Percentiles rank a stretch among this genome's conserved stretches.
phyloP scores from a whole-genome alignment of 805 yeast species.

The Aciculoconidium aculeatum region DNA sequence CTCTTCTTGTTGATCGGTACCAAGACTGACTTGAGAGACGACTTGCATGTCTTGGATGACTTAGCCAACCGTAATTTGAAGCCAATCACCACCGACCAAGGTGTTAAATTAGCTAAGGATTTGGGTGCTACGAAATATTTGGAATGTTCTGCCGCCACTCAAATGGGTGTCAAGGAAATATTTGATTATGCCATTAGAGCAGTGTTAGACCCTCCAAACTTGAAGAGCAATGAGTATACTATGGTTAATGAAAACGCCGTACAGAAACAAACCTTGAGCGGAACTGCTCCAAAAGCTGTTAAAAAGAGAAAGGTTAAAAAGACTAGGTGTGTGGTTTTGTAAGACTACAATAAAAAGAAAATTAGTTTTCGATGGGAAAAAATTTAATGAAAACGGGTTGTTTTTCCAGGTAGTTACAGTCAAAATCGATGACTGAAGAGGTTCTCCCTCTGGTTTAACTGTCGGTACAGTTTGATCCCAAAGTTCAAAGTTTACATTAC shows the following conservation, averaged over 20 bases:
- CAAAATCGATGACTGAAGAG: too few relatives aligned
- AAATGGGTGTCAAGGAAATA: constrained; percentile 76
- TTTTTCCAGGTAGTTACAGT: too few relatives aligned
- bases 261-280: constrained; percentile 3
- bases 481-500: too few relatives aligned
- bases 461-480: too few relatives aligned
- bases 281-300: constrained; percentile 5
- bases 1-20: constrained; percentile 78
- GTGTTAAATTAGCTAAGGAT: constrained; percentile 60
- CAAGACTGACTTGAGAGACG: constrained; percentile 81
- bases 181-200: constrained; percentile 78
- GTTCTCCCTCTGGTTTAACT: too few relatives aligned
- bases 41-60: constrained; percentile 66
- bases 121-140: constrained; percentile 67
- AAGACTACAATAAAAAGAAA: too few relatives aligned
- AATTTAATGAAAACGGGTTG: too few relatives aligned
- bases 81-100: constrained; percentile 61
- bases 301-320: constrained; percentile 25
- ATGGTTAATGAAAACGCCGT: constrained; percentile 11
- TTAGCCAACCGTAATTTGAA: constrained; percentile 54
- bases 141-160: constrained; percentile 90
- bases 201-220: constrained; percentile 50
- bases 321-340: constrained; percentile 38
- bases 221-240: constrained; percentile 9
- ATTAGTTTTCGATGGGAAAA: too few relatives aligned